Conservation (phyloP, 176 grass and related monocot species). For the Chrysopogon serrulatus region DNA sequence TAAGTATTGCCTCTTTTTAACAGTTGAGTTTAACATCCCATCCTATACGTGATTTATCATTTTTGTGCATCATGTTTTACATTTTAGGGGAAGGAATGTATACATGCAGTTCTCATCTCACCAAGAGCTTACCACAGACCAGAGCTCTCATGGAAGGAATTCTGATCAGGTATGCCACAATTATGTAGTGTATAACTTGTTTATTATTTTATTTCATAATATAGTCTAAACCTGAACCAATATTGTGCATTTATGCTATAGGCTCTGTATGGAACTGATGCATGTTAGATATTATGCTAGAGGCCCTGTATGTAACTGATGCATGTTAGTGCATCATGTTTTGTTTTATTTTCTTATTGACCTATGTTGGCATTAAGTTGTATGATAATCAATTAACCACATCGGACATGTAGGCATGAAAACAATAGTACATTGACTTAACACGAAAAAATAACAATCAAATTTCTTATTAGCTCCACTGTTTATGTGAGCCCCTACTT, state of each 20-base stretch:
- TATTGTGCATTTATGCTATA: neutral
- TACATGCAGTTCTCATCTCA: constrained; percentile 99
- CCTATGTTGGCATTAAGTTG: neutral
- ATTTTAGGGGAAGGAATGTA: constrained; percentile 93
- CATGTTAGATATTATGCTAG: neutral
- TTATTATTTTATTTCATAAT: constrained; percentile 1
- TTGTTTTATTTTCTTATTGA: neutral
- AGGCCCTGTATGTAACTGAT: neutral
- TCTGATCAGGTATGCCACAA: constrained; percentile 80
- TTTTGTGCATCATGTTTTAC: constrained; percentile 11
- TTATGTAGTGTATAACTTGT: neutral
- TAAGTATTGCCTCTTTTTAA: neutral
- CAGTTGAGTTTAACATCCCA: neutral
- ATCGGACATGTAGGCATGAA: neutral
- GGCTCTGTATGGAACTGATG: neutral
- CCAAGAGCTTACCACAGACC: constrained; percentile 95
- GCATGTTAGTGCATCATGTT: neutral
- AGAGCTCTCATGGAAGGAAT: constrained; percentile 83
- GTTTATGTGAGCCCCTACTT: neutral
- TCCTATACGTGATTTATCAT: constrained; percentile 3
- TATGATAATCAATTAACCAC: neutral
- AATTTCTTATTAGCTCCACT: neutral
- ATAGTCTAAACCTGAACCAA: neutral
- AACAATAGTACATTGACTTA: neutral
- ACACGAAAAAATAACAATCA: neutral